Conservation (phyloP, 768 basidiomycete genomes). For the Terana coerulea region DNA sequence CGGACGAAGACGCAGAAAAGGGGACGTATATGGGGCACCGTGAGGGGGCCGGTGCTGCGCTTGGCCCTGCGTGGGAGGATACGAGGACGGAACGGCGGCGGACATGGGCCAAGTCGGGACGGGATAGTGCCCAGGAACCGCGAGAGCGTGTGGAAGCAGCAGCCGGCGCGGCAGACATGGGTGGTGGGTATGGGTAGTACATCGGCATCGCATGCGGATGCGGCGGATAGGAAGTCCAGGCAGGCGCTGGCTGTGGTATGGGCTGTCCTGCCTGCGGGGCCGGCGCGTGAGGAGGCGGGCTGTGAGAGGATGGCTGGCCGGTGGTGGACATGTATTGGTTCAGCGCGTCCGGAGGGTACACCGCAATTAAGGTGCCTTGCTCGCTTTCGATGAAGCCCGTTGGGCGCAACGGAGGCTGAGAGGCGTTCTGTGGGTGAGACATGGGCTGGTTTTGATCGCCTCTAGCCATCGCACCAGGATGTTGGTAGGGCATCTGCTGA, state of each 20-base stretch:
- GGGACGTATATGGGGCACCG: too few species aligned
- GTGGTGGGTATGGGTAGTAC: constrained; percentile 9
- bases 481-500: not conserved
- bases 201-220: constrained; percentile 3
- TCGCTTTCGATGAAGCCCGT: constrained; percentile 72
- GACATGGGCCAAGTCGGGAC: not conserved
- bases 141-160: not conserved
- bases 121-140: not conserved
- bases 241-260: not conserved
- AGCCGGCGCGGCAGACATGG: not conserved
- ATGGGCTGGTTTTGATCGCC: not conserved
- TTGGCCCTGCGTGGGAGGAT: too few species aligned
- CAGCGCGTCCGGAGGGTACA: constrained; percentile 68
- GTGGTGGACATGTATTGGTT: constrained; percentile 58
- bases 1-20: too few species aligned
- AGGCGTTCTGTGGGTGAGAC: too few species aligned
- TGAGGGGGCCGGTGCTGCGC: too few species aligned
- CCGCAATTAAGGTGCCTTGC: constrained; percentile 66
- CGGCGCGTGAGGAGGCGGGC: constrained; percentile 12
- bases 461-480: not conserved
- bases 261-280: not conserved
- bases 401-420: constrained; percentile 38
- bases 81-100: not conserved
- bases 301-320: constrained; percentile 30
- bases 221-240: not conserved